Base-by-base conservation (phyloP, 163 green algal species). In the Chloromonas sp. region DNA sequence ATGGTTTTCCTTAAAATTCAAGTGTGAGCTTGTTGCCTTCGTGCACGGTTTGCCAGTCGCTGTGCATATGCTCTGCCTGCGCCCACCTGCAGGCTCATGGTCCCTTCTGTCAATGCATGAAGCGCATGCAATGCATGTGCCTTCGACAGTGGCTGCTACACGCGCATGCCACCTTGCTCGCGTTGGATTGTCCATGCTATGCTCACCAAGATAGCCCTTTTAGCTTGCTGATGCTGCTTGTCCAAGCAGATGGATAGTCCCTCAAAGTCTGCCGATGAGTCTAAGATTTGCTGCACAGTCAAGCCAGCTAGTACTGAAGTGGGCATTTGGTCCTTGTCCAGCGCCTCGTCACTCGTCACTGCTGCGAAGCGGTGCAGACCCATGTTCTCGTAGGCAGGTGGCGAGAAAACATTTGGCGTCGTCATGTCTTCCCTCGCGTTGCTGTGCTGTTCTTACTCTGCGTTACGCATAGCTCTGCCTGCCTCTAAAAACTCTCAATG, bases 281-380 rank as follows among this genome's bases (percentile, higher is more conserved):
- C 88, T 61, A 89, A 62, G 70, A 91, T 88, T 71, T 91, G 88
- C 70, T 85, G 76, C 13, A 91, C 61, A 2, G 85, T 89, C n/a
- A 91, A 71, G 36, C 88, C 88, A 81, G 82, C 71, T n/a, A 97
- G 85, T 5, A 58, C 36, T 5, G 57, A 70, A 11, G 71, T 58
- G 14, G 71, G 71, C 5, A 3, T 11, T 14, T 79, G 71, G 13
- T 74, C 5, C 66, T 74, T 5, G 66, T 74, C 66, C 5, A 5
- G 66, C 66, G 66, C 66, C 11, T 11, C 5, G 5, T 5, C 66
- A 15, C 66, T 74, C 11, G 66, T 74, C 11, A 11, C 66, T 81
- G 77, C 36, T 81, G 77, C 66, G n/a, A 81, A 81, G n/a, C 77
- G 79, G 11, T 71, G 79, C 58, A 71, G 59, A 36, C 79, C 79